A percentile compares a stretch with the other conserved stretches of the same genome.
phyloP scores from a whole-genome alignment of 1,139 yeast genomes.

The Suhomyces maxii region DNA sequence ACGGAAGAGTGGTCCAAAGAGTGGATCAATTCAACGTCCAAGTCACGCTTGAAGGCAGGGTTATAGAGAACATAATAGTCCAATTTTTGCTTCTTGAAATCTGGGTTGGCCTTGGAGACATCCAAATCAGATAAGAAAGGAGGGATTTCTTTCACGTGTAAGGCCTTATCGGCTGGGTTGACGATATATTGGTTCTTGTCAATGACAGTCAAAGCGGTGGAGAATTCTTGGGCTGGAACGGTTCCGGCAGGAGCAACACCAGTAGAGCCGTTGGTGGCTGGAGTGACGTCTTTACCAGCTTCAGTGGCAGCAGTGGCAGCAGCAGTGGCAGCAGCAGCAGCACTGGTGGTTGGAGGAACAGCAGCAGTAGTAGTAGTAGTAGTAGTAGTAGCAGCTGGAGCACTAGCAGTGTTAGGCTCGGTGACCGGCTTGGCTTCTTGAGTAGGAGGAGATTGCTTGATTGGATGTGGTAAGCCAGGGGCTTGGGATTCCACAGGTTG shows the following conservation, averaged over 20 bases:
- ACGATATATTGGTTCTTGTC: conserved; percentile 48
- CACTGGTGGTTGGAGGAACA: conserved; percentile 1
- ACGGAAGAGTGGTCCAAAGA: conserved; percentile 91
- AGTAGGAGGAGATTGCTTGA: conserved; percentile 16
- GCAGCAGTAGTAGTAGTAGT: background rate
- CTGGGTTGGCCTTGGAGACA: conserved; percentile 73
- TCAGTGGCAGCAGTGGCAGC: background rate
- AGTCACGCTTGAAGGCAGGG: conserved; percentile 67
- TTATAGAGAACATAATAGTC: conserved; percentile 91
- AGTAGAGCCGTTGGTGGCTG: conserved; percentile 6
- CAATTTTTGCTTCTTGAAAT: conserved; percentile 77
- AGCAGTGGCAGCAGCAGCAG: background rate
- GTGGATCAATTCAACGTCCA: conserved; percentile 87
- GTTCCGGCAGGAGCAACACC: conserved; percentile 9
- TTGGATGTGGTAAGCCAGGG: conserved; percentile 17
- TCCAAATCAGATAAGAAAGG: conserved; percentile 83
- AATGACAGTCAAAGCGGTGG: conserved; percentile 38
- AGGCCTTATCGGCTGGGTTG: conserved; percentile 42
- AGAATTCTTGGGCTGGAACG: conserved; percentile 25
- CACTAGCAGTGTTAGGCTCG: background rate
- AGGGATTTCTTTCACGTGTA: conserved; percentile 75
- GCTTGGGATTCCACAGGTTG: conserved; percentile 3
- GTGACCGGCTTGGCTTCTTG: conserved; percentile 14
- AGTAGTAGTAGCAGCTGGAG: background rate
- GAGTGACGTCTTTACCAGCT: background rate